Base-by-base conservation (phyloP, 2,329 filamentous ascomycete genomes). In the Dothistroma pini region DNA sequence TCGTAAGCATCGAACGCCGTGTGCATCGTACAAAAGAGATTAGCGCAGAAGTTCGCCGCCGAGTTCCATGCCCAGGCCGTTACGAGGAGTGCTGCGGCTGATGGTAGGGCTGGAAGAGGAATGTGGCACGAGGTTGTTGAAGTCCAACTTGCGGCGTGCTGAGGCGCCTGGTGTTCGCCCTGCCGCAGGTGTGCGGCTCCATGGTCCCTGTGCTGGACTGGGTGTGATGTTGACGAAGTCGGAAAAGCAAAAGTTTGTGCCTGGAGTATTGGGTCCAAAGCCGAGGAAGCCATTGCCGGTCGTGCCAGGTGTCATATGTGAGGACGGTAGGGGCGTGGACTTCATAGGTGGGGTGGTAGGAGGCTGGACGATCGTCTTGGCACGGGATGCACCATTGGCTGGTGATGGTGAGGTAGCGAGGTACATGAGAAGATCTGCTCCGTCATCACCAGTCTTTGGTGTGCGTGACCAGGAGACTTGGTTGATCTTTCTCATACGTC, bases 141-240 rank as follows among this genome's bases (percentile, higher is more conserved):
- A 96, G 58, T 93, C 96, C 61, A 96, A 80, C 64, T 87, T 83
- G 72, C 89, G 85, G 70, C 90, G 81, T n/a, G 89, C 84, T 60
- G 80, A 80, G 31, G 85, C 82, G 11, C 86, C 77, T 11, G 91
- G 92, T 0, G 92, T 96, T 74, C 89, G 91, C 19, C 74, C 73
- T 8, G 79, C 77, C 16, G 78, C 79, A 19, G 85, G 85, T 35
- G 85, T 87, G 34, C 83, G 80, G 34, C 78, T 78, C 90, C 92
- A 97, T 10, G 87, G 84, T 68, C 87, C 91, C 78, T 97, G 95
- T 29, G 91, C 95, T 21, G 95, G 95, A 72, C 91, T 96, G 0
- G 95, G 95, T 7, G 95, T 96, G 74, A 97, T 93, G 77, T 97
- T 97, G 73, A 97, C 89, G 77, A 96, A 99, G 74, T 99, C 95